A percentile compares a stretch with the other conserved stretches of the same genome.
Evolutionary conservation across 2,329 filamentous ascomycete genomes (phyloP).

Genomic region (Xylaria sp.): DNA sequence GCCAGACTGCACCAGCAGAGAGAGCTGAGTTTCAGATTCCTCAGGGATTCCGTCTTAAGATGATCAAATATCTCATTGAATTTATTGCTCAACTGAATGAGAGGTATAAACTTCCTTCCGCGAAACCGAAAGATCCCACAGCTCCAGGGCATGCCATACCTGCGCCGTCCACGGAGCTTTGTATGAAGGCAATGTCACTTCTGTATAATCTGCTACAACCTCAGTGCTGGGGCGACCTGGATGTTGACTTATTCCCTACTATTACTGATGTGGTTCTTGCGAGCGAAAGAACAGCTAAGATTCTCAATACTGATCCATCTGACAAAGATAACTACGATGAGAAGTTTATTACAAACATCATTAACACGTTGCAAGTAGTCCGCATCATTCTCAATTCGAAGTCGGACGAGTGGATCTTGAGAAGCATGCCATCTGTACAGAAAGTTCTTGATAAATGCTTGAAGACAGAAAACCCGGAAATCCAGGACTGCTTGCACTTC

Average conservation of each 20-base stretch:
- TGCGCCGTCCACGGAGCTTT: conserved; percentile 76
- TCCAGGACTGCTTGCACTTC: conserved; percentile 90
- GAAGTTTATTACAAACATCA: conserved; percentile 84
- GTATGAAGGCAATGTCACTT: conserved; percentile 83
- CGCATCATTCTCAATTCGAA: conserved; percentile 90
- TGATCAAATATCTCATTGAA: conserved; percentile 94
- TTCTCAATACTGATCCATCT: conserved; percentile 66
- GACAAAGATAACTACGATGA: conserved; percentile 81
- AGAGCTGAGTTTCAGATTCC: conserved; percentile 75
- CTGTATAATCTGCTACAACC: conserved; percentile 86
- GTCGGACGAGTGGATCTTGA: conserved; percentile 88
- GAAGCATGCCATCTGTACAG: conserved; percentile 80
- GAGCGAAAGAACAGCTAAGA: conserved; percentile 76
- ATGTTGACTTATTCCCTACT: conserved; percentile 90
- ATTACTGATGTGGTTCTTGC: conserved; percentile 87
- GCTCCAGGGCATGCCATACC: conserved; percentile 60
- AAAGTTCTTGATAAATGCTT: conserved; percentile 90
- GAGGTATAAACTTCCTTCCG: conserved; percentile 79
- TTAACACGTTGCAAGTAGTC: conserved; percentile 93
- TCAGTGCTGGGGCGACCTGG: conserved; percentile 89
- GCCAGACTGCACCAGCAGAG: conserved; percentile 59
- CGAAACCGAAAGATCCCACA: conserved; percentile 68
- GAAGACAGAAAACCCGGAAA: conserved; percentile 87
- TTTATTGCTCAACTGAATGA: conserved; percentile 93
- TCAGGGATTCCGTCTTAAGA: conserved; percentile 73